A percentile compares a stretch with the other conserved stretches of the same genome.
Evolutionary conservation across 2,329 filamentous ascomycete genomes (phyloP).

Genomic region (Herpotrichia juniperi): DNA sequence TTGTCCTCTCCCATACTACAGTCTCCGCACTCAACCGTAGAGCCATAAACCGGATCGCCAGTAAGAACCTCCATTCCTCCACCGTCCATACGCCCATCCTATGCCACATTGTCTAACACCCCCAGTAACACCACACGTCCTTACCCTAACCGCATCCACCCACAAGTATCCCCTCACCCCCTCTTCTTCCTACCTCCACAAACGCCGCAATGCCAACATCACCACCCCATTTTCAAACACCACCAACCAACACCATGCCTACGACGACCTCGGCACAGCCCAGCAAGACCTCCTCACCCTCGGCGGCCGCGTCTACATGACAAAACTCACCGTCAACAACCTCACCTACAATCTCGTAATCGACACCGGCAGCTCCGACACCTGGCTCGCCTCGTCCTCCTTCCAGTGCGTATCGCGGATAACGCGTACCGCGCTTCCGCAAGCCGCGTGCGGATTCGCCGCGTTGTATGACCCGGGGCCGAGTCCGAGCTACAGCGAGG

Average conservation of each 20-base stretch:
- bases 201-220: conserved; percentile 10
- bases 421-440: conserved; percentile 6
- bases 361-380: conserved; percentile 35
- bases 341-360: conserved; percentile 28
- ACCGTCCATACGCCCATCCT: neutral
- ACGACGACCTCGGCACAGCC: conserved; percentile 7
- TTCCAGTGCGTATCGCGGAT: conserved; percentile 22
- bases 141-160: conserved; percentile 7
- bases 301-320: conserved; percentile 36
- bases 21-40: neutral
- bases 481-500: conserved; percentile 5
- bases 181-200: conserved; percentile 17
- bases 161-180: conserved; percentile 9
- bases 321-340: conserved; percentile 25
- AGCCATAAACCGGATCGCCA: neutral
- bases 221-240: no score
- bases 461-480: conserved; percentile 15
- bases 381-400: conserved; percentile 25
- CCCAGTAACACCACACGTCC: conserved; percentile 17
- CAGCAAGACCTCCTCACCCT: conserved; percentile 29
- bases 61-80: neutral
- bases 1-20: neutral
- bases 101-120: neutral
- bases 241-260: neutral
- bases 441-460: conserved; percentile 24